These are phyloP conservation scores for Coprinopsis strossmayeri DNA, from an alignment of 768 basidiomycete genomes.

Conservation along the genomic window DNA sequence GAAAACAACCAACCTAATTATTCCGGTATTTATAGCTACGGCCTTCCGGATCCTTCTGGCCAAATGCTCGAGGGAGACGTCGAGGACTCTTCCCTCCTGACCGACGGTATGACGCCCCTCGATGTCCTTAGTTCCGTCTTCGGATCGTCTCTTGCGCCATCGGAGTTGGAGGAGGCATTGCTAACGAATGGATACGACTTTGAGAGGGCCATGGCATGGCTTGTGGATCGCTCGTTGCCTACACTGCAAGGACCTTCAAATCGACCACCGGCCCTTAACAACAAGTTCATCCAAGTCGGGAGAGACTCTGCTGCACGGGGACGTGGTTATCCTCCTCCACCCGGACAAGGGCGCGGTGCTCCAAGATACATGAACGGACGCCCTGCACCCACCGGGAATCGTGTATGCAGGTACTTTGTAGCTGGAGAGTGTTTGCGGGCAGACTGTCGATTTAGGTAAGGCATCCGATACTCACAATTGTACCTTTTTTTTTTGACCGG, in stretches of 20 bases:
- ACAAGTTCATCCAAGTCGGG: conserved; percentile 49
- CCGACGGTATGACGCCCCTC: conserved; percentile 95
- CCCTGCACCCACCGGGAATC: conserved; percentile 52
- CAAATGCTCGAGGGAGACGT: conserved; percentile 26
- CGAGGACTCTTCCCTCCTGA: conserved; percentile 55
- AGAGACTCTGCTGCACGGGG: conserved; percentile 40
- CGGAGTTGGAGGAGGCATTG: conserved; percentile 91
- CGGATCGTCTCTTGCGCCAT: conserved; percentile 81
- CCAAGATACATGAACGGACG: conserved; percentile 50
- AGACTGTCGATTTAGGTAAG: conserved; percentile 96
- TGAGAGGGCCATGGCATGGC: conserved; percentile 91
- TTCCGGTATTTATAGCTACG: conserved; percentile 12
- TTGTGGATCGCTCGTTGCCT: conserved; percentile 69
- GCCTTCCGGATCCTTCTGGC: conserved; percentile 8
- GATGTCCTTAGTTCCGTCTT: conserved; percentile 95
- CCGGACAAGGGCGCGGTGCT: conserved; percentile 24
- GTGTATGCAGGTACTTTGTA: conserved; percentile 95
- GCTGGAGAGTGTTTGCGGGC: conserved; percentile 93
- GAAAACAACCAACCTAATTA: conserved; percentile 29
- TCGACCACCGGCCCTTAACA: conserved; percentile 34
- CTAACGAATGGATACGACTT: conserved; percentile 88
- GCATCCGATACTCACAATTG: too few species aligned
- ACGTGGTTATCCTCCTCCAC: conserved; percentile 31
- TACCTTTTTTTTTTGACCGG: too few species aligned
- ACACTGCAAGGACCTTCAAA: conserved; percentile 6